phyloP scores from a whole-genome alignment of 108 stramenopile genomes.

The Fistulifera pelliculosa region DNA sequence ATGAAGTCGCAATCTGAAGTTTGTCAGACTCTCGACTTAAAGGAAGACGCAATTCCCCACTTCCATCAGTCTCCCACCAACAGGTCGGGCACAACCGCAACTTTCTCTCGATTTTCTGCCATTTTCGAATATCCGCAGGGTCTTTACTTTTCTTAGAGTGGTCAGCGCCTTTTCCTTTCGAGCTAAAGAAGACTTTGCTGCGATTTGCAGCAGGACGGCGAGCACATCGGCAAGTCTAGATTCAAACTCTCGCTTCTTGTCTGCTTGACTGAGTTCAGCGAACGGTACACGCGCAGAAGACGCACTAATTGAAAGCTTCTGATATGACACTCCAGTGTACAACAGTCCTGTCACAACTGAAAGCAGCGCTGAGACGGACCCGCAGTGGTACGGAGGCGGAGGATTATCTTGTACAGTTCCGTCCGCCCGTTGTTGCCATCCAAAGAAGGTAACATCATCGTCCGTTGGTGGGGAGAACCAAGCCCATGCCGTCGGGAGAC shows the following conservation, averaged over 20 bases:
- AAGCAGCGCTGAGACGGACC: conserved; percentile 43
- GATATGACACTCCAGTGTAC: conserved; percentile 59
- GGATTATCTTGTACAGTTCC: background rate
- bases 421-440: conserved; percentile 12
- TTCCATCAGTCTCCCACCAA: conserved; percentile 40
- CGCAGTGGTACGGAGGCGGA: conserved; percentile 64
- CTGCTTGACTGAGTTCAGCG: conserved; percentile 33
- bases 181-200: conserved; percentile 33
- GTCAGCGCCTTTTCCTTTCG: conserved; percentile 25
- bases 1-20: conserved; percentile 36
- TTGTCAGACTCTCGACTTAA: conserved; percentile 7
- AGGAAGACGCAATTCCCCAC: background rate
- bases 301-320: conserved; percentile 35
- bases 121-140: conserved; percentile 4
- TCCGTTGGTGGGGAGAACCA: conserved; percentile 19
- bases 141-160: background rate
- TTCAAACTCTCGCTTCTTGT: conserved; percentile 51
- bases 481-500: conserved; percentile 19
- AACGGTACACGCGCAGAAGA: conserved; percentile 33
- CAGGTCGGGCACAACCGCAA: conserved; percentile 53
- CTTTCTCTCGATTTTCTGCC: conserved; percentile 14
- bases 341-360: conserved; percentile 63
- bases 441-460: conserved; percentile 30
- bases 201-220: conserved; percentile 52
- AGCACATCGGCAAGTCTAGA: conserved; percentile 59